These are phyloP conservation scores for Candida parachauliodes DNA, from an alignment of 805 yeast genomes.

Conservation along the genomic window DNA sequence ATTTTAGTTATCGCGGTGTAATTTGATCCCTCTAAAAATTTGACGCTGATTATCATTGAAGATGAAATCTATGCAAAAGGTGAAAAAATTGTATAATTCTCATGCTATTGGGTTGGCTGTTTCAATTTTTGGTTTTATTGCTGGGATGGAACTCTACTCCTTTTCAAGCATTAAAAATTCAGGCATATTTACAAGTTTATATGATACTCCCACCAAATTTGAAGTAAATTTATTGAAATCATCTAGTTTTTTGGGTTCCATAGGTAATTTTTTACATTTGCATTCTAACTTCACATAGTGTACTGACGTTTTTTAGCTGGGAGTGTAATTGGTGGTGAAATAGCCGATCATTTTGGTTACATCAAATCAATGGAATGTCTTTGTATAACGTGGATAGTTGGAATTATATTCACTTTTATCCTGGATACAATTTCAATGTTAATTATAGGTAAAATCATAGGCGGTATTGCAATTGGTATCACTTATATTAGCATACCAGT, in stretches of 20 bases:
- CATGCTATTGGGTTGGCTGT: slow-evolving; percentile 9
- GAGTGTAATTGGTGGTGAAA: slow-evolving; percentile 25
- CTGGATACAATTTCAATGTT: slow-evolving; percentile 23
- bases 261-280: too few relatives aligned
- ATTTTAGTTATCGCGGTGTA: not conserved
- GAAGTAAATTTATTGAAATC: slow-evolving; percentile 24
- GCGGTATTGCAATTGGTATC: slow-evolving; percentile 31
- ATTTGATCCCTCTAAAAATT: not conserved
- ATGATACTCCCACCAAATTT: slow-evolving; percentile 11
- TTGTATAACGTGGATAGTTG: slow-evolving; percentile 25
- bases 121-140: slow-evolving; percentile 9
- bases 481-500: slow-evolving; percentile 28
- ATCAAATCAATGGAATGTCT: slow-evolving; percentile 20
- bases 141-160: slow-evolving; percentile 26
- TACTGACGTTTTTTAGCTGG: slow-evolving; percentile 24
- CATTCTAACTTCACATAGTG: too few relatives aligned
- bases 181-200: slow-evolving; percentile 6
- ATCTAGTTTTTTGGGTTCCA: slow-evolving; percentile 33
- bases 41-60: not conserved
- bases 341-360: slow-evolving; percentile 28
- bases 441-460: slow-evolving; percentile 25
- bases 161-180: slow-evolving; percentile 5
- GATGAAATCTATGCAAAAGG: slow-evolving; percentile 6
- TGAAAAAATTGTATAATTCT: slow-evolving; percentile 7
- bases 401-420: slow-evolving; percentile 20